These are phyloP conservation scores for Steccherinum ochraceum DNA, from an alignment of 768 basidiomycete species.

Conservation along the genomic window DNA sequence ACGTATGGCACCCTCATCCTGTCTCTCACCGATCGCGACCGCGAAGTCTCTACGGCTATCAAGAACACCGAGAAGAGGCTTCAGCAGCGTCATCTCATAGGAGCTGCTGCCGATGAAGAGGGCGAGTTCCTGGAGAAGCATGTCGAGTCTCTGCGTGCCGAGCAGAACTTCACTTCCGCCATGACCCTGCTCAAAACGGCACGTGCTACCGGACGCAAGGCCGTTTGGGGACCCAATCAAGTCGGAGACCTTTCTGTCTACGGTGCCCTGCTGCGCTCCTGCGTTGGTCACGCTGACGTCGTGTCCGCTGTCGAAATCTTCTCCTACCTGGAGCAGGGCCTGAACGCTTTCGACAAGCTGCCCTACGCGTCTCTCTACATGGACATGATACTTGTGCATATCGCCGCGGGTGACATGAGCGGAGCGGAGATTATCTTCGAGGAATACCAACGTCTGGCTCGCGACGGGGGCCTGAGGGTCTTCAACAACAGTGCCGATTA, in stretches of 20 bases:
- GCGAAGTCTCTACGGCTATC: constrained; percentile 49
- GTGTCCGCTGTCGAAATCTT: constrained; percentile 61
- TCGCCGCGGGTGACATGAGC: constrained; percentile 40
- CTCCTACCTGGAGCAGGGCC: constrained; percentile 46
- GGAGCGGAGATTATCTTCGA: constrained; percentile 56
- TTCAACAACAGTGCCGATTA: constrained; percentile 3
- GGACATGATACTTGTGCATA: constrained; percentile 54
- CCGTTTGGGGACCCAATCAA: constrained; percentile 11
- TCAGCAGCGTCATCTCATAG: constrained; percentile 28
- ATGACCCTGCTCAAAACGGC: constrained; percentile 68
- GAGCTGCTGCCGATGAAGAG: not conserved
- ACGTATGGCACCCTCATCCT: constrained; percentile 61
- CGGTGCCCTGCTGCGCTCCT: constrained; percentile 51
- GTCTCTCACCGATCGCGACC: constrained; percentile 60
- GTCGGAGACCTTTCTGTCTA: constrained; percentile 28
- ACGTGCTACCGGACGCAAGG: constrained; percentile 30
- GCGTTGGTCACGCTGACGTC: constrained; percentile 49
- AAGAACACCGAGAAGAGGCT: constrained; percentile 30
- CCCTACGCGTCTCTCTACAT: constrained; percentile 37
- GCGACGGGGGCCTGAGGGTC: constrained; percentile 31
- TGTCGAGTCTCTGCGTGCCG: constrained; percentile 41
- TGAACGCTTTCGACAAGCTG: constrained; percentile 3
- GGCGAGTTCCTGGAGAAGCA: constrained; percentile 20
- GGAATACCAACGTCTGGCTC: constrained; percentile 44
- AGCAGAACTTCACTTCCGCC: constrained; percentile 68